These are phyloP conservation scores for Mucor circinelloides DNA, from an alignment of 371 early-diverging fungal genomes.

Conservation along the genomic window DNA sequence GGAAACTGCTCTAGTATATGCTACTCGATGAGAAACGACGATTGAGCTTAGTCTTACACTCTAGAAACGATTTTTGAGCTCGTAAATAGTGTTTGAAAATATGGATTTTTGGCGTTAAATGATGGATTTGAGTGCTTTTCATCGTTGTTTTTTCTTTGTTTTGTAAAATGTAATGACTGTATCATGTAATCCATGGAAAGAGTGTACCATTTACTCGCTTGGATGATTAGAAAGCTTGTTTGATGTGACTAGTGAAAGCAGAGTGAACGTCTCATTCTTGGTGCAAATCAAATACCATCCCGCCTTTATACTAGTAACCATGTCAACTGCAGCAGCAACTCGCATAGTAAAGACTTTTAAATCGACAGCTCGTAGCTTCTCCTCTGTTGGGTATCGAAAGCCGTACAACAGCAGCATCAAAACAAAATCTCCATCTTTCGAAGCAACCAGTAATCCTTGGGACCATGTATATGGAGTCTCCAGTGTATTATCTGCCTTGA, in stretches of 20 bases:
- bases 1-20: not conserved
- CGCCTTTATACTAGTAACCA: not conserved
- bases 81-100: not conserved
- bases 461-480: conserved; percentile 32
- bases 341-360: not conserved
- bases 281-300: not conserved
- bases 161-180: not conserved
- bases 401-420: not conserved
- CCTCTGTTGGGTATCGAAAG: not conserved
- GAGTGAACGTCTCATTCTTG: not conserved
- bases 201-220: not conserved
- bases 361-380: not conserved
- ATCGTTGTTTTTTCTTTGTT: not conserved
- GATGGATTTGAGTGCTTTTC: not conserved
- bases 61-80: not conserved
- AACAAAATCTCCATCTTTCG: not conserved
- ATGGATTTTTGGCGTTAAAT: not conserved
- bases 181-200: not conserved
- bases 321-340: not conserved
- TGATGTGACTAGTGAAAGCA: not conserved
- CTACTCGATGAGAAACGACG: not conserved
- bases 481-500: conserved; percentile 26
- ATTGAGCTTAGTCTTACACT: not conserved
- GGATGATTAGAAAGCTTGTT: not conserved
- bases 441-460: not conserved